phyloP scores from a whole-genome alignment of 2,329 filamentous ascomycete genomes.

The Chaetomiaceae sp. region DNA sequence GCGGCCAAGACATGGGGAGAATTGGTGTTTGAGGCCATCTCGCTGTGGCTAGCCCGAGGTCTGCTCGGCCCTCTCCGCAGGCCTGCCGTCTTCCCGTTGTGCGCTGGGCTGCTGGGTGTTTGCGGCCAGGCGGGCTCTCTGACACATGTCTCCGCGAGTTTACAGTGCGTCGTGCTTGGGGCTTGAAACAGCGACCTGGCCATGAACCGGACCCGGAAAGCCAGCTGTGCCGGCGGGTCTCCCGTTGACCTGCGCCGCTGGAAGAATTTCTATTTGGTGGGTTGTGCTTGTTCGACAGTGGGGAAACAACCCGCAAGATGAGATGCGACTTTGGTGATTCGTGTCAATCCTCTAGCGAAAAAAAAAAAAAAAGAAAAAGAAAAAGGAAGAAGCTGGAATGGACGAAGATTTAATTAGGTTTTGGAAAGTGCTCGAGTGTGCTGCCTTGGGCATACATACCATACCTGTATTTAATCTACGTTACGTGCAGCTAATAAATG shows the following conservation, averaged over 20 bases:
- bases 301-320: neutral
- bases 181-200: slow-evolving; percentile 14
- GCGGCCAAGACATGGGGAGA: slow-evolving; percentile 9
- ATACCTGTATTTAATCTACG: no score
- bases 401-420: no score
- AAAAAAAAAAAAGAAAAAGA: no score
- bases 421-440: slow-evolving; percentile 2
- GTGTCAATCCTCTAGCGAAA: no score
- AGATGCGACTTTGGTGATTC: neutral
- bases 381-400: no score
- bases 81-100: neutral
- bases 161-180: neutral
- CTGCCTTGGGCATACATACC: neutral
- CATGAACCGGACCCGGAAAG: neutral
- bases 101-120: neutral
- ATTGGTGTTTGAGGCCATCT: slow-evolving; percentile 13
- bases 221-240: neutral
- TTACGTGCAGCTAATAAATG: no score
- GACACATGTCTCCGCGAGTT: neutral
- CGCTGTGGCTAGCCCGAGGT: slow-evolving; percentile 6
- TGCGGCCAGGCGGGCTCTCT: neutral
- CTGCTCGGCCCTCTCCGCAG: neutral
- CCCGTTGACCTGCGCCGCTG: neutral
- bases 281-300: neutral
- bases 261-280: neutral